phyloP scores from a whole-genome alignment of 768 basidiomycete species.

The Asterophora parasitica region DNA sequence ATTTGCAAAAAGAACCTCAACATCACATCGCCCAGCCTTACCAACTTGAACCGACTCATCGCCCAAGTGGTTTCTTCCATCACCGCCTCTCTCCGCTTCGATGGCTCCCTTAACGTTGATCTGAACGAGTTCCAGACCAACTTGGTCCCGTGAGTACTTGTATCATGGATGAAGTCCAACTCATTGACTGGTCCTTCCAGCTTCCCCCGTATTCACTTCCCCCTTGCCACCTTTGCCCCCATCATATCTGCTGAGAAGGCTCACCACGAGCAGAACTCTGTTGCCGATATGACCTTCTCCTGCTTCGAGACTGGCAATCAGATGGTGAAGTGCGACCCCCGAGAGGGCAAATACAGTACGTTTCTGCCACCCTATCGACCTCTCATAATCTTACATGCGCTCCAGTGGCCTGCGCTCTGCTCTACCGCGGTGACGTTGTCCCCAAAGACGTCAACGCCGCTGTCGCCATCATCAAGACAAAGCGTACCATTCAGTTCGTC shows the following conservation, averaged over 20 bases:
- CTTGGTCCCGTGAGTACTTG: conserved; percentile 92
- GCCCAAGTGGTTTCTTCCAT: conserved; percentile 98
- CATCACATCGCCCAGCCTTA: conserved; percentile 81
- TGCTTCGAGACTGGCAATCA: conserved; percentile 97
- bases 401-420: conserved; percentile 83
- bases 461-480: conserved; percentile 92
- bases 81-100: conserved; percentile 95
- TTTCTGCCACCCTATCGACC: conserved; percentile 12
- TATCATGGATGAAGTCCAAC: too few species aligned
- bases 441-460: conserved; percentile 95
- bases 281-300: conserved; percentile 96
- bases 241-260: conserved; percentile 94
- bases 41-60: conserved; percentile 94
- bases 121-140: conserved; percentile 99
- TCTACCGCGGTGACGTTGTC: conserved; percentile 95
- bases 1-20: conserved; percentile 97
- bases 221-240: conserved; percentile 92
- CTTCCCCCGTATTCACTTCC: conserved; percentile 99
- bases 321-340: conserved; percentile 94
- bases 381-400: conserved; percentile 11
- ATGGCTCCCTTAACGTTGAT: conserved; percentile 96
- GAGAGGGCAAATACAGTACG: conserved; percentile 97
- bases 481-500: conserved; percentile 96
- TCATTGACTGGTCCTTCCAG: too few species aligned
- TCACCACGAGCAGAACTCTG: conserved; percentile 94